These are phyloP conservation scores for Dictyostelium capitatum DNA, from an alignment of 78 protist genomes.

Conservation along the genomic window DNA sequence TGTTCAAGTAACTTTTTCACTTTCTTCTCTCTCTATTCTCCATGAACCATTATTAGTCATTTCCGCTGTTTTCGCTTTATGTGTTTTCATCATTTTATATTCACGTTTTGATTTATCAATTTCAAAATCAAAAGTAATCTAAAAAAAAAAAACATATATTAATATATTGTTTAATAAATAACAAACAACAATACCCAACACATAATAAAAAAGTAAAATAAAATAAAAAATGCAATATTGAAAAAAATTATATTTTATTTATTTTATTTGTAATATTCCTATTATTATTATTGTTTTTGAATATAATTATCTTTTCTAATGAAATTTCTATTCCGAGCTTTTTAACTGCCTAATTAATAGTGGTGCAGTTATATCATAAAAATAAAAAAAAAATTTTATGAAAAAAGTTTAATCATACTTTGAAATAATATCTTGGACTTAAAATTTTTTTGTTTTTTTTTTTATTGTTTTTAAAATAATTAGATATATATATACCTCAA, in stretches of 20 bases:
- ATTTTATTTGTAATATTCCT: neutral
- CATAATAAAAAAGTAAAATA: neutral
- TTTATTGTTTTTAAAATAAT: too few species aligned
- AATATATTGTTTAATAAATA: too few species aligned
- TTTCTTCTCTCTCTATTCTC: constrained; percentile 47
- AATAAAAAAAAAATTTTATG: neutral
- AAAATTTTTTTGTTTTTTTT: too few species aligned
- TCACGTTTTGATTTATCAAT: constrained; percentile 62
- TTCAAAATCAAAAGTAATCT: neutral
- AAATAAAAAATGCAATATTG: neutral
- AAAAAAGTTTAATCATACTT: too few species aligned
- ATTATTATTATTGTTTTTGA: neutral
- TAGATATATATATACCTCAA: too few species aligned
- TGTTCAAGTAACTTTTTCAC: constrained; percentile 60
- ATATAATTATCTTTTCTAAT: constrained; percentile 70
- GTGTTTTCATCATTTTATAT: constrained; percentile 51
- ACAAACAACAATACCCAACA: too few species aligned
- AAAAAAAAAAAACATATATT: neutral
- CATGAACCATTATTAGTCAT: constrained; percentile 80
- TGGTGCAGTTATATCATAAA: too few species aligned
- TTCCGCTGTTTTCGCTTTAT: constrained; percentile 66
- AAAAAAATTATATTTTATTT: neutral
- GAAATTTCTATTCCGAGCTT: constrained; percentile 21
- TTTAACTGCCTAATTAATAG: too few species aligned
- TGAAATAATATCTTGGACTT: too few species aligned